Base-by-base conservation (phyloP, 148 eudicot species). In the Simmondsia chinensis region DNA sequence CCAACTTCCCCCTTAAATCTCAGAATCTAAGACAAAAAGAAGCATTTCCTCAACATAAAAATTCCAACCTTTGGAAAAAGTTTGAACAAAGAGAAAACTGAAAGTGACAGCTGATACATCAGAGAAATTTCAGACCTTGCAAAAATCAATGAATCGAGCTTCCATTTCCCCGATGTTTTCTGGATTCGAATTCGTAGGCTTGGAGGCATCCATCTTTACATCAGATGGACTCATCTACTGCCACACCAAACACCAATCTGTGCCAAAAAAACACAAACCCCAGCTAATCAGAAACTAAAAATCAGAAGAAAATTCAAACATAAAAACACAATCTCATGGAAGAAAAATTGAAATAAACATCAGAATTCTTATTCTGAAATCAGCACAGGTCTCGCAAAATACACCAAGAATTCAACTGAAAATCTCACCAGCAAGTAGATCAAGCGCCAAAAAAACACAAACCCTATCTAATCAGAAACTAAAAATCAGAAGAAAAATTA, bases 61-160 rank as follows among this genome's bases (percentile, higher is more conserved):
- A 6, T n/a, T n/a, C n/a, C n/a, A n/a, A n/a, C n/a, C n/a, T n/a
- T n/a, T n/a, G 13, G 9, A 39, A 22, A 12, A 28, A 0, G 4
- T 5, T 30, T 13, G 11, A 12, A 50, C 19, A 3, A 50, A 18
- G 9, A 35, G 4, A 35, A 9, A 45, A 44, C 1, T 10, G 20
- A 39, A 33, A 3, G 20, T 28, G 6, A 44, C 27, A 16, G 31
- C 3, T 10, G 20, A 25, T 7, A 17, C 5, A 2, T 24, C 17
- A 32, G 23, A 13, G 20, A 25, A 8, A 17, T 4, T 4, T 24
- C 17, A 32, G 23, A 83, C 97, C 97, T 88, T 72, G 87, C 97
- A 88, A 32, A 77, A 68, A 5, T 63, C 49, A 15, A 49, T 20
- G 29, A 83, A 88, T 51, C 91, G 81, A 69, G 77, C 70, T 68